A percentile compares a stretch with the other conserved stretches of the same genome.
Evolutionary conservation across 306 rosid genomes (phyloP).

Genomic region (Prosopis cineraria): DNA sequence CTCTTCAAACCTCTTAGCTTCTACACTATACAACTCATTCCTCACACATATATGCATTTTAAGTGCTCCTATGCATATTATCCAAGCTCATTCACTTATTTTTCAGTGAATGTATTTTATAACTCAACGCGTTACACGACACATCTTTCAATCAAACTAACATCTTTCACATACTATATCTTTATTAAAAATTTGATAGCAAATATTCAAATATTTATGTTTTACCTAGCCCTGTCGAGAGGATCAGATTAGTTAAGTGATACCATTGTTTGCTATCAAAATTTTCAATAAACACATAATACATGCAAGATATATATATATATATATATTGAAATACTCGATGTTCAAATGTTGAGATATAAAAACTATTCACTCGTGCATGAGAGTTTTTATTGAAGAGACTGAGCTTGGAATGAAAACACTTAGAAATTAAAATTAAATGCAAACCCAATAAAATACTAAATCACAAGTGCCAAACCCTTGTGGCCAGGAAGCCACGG

Average conservation of each 20-base stretch:
- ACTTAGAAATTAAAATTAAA: not conserved
- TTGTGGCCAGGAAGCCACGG: not conserved
- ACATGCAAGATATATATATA: too few species aligned
- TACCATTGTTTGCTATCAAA: not conserved
- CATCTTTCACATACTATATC: not conserved
- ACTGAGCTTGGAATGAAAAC: not conserved
- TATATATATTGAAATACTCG: not conserved
- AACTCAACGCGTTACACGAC: not conserved
- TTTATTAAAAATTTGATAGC: not conserved
- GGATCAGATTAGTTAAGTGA: not conserved
- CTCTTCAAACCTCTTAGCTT: too few species aligned
- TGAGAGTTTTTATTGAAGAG: not conserved
- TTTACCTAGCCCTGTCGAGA: not conserved
- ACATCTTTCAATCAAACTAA: not conserved
- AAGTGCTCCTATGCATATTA: too few species aligned
- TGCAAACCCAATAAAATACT: not conserved
- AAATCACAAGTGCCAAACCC: constrained; percentile 14
- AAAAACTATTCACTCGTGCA: not conserved
- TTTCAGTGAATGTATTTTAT: not conserved
- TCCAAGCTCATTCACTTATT: not conserved
- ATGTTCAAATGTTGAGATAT: not conserved
- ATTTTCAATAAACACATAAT: not conserved
- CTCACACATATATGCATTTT: too few species aligned
- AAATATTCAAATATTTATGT: not conserved
- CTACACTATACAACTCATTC: too few species aligned